Base-by-base conservation (phyloP, 2,329 filamentous ascomycete species). In the Nemania sp. region DNA sequence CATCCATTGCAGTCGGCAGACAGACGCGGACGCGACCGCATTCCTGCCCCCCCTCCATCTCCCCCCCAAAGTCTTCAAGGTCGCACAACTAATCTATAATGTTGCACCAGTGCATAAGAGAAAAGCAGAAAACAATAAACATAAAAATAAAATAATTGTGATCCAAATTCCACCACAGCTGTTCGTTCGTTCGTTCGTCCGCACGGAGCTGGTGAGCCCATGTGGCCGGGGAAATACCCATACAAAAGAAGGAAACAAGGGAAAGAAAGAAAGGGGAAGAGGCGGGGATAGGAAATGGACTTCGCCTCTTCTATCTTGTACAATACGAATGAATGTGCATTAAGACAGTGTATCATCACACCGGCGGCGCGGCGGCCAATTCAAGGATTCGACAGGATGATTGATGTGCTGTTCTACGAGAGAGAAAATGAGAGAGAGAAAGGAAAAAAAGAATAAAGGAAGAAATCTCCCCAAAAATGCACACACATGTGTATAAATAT, bases 341-440 rank as follows among this genome's bases (percentile, higher is more conserved):
- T 46, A 50, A n/a, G 21, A 58, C 45, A n/a, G 34, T 53, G 57
- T 61, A 63, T 43, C 49, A 57, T 59, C n/a, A 58, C 39, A 42
- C 37, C 21, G 37, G 50, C 32, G 20, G 29, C 42, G 18, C 39
- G 37, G 39, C 18, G 7, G 43, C 18, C 45, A 47, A 25, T 32
- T 7, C n/a, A n/a, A 20, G 34, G 32, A 34, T 18, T 25, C 11
- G 25, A 39, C 34, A 15, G 18, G 58, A 54, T 15, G 25, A 32
- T 50, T n/a, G n/a, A n/a, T n/a, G n/a, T n/a, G n/a, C 37, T 42
- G 21, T 56, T 21, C 37, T 42, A 47, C 20, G 35, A 46, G 37
- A 50, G 43, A 42, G n/a, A n/a, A n/a, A n/a, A n/a, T n/a, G n/a
- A n/a, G n/a, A n/a, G n/a, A n/a, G n/a, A n/a, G n/a, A n/a, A n/a